A percentile compares a stretch with the other conserved stretches of the same genome.
Conservation (phyloP, 140 eudicot species). For the Oenanthe javanica region DNA sequence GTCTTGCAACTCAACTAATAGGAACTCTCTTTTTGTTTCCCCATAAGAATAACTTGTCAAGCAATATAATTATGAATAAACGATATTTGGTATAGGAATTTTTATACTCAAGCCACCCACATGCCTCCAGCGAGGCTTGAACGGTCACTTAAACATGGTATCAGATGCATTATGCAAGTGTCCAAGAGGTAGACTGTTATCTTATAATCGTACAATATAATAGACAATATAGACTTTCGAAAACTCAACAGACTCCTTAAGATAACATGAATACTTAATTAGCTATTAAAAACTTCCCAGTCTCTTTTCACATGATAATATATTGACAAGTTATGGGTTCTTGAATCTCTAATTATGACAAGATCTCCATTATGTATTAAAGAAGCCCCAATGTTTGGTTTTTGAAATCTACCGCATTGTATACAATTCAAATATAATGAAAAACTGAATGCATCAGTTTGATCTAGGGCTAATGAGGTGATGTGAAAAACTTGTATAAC, state of each 20-base stretch:
- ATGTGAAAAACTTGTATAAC: constrained; percentile 22
- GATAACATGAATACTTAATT: neutral
- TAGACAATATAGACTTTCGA: neutral
- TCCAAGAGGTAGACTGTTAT: neutral
- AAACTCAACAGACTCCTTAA: neutral
- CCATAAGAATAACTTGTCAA: too few relatives aligned
- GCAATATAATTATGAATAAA: neutral
- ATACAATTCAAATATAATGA: neutral
- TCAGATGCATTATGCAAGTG: neutral
- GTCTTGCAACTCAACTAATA: neutral
- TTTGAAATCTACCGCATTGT: neutral
- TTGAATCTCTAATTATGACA: neutral
- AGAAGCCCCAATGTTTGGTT: neutral
- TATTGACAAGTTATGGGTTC: neutral
- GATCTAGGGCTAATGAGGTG: neutral
- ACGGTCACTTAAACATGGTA: neutral
- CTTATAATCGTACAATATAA: neutral
- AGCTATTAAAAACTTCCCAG: neutral
- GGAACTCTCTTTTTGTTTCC: neutral
- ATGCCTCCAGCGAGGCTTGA: neutral
- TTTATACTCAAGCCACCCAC: neutral
- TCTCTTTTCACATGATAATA: neutral
- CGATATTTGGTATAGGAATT: neutral
- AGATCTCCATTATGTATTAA: neutral
- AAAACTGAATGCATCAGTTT: neutral